These are phyloP conservation scores for Lycium barbarum DNA, from an alignment of 257 asterid genomes.

Conservation along the genomic window DNA sequence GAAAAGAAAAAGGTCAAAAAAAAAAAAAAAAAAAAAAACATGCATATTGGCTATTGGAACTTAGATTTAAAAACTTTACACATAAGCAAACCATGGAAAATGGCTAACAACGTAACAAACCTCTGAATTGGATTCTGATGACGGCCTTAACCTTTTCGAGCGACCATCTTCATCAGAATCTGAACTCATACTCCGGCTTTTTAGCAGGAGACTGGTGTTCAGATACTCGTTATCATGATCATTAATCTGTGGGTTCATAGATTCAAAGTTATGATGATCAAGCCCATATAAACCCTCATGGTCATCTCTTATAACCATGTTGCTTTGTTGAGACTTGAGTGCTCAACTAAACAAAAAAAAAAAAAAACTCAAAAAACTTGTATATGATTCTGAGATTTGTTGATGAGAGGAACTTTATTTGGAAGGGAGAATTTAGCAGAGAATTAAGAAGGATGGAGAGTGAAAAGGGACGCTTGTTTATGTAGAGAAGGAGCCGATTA, in stretches of 20 bases:
- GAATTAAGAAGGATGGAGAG: not conserved
- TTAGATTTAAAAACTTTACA: not conserved
- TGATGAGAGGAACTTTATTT: not conserved
- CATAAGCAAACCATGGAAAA: not conserved
- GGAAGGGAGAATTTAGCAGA: not conserved
- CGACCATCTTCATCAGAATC: not conserved
- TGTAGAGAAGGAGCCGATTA: not conserved
- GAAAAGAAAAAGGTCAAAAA: not conserved
- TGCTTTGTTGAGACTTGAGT: not conserved
- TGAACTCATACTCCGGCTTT: not conserved
- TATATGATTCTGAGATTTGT: not conserved
- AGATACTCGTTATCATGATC: not conserved
- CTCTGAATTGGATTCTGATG: conserved; percentile 14
- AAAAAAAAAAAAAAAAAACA: not conserved
- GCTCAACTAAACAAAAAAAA: not conserved
- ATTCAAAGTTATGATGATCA: conserved; percentile 10
- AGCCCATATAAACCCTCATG: not conserved
- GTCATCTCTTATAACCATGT: not conserved
- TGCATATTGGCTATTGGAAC: not conserved
- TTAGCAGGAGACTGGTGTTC: not conserved
- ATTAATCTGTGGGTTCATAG: not conserved
- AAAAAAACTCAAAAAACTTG: not conserved
- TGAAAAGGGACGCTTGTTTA: not conserved
- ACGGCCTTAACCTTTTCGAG: not conserved
- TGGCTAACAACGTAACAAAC: not conserved